phyloP scores from a whole-genome alignment of 176 grass and related monocot genomes.

The Eleusine indica region DNA sequence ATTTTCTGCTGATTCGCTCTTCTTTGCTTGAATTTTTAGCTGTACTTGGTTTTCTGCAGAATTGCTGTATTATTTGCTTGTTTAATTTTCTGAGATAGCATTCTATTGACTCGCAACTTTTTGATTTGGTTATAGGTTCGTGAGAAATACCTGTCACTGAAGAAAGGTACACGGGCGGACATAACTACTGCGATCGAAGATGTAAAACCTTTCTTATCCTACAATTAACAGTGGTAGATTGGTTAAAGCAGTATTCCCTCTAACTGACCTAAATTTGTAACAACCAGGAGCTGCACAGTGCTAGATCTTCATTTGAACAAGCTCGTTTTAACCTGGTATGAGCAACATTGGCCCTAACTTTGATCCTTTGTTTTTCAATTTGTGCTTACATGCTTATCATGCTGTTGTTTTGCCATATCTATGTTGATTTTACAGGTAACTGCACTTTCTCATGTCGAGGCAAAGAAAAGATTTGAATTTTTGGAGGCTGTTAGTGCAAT shows the following conservation, averaged over 20 bases:
- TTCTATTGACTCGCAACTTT: conserved; percentile 30
- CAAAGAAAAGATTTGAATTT: conserved; percentile 99
- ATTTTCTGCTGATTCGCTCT: background rate
- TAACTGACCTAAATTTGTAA: conserved; percentile 37
- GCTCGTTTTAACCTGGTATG: conserved; percentile 96
- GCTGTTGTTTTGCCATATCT: conserved; percentile 13
- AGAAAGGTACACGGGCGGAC: conserved; percentile 91
- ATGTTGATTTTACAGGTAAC: conserved; percentile 65
- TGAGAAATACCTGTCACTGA: conserved; percentile 85
- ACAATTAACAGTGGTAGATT: conserved; percentile 17
- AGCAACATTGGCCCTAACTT: conserved; percentile 7
- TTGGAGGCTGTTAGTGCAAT: conserved; percentile 94
- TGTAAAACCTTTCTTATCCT: conserved; percentile 59
- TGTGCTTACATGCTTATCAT: conserved; percentile 33
- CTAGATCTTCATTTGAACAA: conserved; percentile 96
- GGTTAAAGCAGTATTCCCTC: conserved; percentile 19
- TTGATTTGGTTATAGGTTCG: conserved; percentile 65
- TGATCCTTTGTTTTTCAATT: conserved; percentile 1
- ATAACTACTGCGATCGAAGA: conserved; percentile 85
- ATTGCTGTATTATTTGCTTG: conserved; percentile 14
- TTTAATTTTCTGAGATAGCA: conserved; percentile 29
- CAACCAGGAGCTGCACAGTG: conserved; percentile 84
- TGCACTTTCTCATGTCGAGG: conserved; percentile 88
- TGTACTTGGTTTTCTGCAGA: conserved; percentile 7
- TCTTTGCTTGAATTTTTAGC: conserved; percentile 11